These are phyloP conservation scores for Syzygium oleosum DNA, from an alignment of 345 rosid genomes.

Conservation along the genomic window DNA sequence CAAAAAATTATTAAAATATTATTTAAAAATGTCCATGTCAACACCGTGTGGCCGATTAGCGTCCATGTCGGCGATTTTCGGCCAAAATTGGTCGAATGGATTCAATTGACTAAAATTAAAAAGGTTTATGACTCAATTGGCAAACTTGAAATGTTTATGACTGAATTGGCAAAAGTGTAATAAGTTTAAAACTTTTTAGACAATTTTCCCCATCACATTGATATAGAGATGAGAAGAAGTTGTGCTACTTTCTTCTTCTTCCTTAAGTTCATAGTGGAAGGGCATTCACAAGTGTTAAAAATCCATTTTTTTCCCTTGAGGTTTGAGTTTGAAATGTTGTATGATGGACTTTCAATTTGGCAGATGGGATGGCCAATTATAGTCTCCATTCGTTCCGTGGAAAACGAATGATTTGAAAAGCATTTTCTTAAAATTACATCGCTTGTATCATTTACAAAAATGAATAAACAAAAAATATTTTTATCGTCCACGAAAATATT, in stretches of 20 bases:
- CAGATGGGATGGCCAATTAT: neutral
- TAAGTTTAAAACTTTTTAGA: too few species aligned
- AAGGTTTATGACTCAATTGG: too few species aligned
- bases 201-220: neutral
- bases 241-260: neutral
- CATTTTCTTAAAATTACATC: neutral
- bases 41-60: too few species aligned
- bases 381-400: neutral
- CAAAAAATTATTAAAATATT: too few species aligned
- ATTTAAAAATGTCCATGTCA: too few species aligned
- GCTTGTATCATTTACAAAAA: neutral
- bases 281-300: neutral
- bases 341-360: neutral
- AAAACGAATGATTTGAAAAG: neutral
- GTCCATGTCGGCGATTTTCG: too few species aligned
- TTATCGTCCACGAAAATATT: accelerated
- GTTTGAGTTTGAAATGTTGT: neutral
- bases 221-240: neutral
- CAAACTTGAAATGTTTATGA: too few species aligned
- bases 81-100: too few species aligned
- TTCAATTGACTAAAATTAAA: too few species aligned
- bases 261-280: neutral
- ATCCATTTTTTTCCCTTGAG: neutral
- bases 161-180: too few species aligned
- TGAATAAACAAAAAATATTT: neutral